Percentiles rank a stretch among this genome's conserved stretches.
Evolutionary conservation across 192 early-diverging fungal genomes (phyloP).

Genomic region (Linnemannia exigua): DNA sequence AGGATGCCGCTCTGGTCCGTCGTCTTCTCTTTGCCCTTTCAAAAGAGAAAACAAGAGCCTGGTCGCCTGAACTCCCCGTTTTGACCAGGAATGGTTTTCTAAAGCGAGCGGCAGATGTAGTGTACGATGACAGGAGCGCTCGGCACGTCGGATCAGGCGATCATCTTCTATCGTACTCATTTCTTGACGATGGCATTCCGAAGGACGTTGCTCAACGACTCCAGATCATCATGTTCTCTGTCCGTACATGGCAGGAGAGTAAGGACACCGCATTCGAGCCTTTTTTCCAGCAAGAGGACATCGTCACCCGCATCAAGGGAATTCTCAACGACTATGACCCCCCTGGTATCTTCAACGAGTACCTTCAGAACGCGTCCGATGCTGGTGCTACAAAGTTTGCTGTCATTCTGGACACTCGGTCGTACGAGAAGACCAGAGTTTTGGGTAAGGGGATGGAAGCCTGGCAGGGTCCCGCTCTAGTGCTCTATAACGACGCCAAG

Average conservation of each 20-base stretch:
- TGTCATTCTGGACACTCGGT: conserved; percentile 7
- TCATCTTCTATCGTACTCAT: background rate
- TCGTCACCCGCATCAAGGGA: conserved; percentile 12
- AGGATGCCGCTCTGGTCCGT: background rate
- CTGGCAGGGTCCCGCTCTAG: conserved; percentile 38
- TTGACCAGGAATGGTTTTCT: background rate
- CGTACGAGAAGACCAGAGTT: background rate
- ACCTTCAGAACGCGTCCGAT: conserved; percentile 35
- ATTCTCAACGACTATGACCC: conserved; percentile 20
- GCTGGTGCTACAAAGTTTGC: conserved; percentile 22
- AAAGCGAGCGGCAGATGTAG: background rate
- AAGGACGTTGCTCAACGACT: background rate
- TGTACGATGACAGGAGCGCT: conserved; percentile 17
- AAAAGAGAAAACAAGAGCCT: background rate
- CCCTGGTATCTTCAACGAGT: conserved; percentile 23
- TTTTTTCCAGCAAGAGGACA: conserved; percentile 4
- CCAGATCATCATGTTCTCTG: conserved; percentile 13
- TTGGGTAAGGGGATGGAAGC: conserved; percentile 2
- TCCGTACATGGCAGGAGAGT: background rate
- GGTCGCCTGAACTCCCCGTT: background rate
- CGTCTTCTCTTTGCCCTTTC: background rate
- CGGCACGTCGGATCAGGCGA: background rate
- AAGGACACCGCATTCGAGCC: background rate
- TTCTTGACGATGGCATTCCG: background rate
- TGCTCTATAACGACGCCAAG: conserved; percentile 24